Conservation (phyloP, 495 filamentous ascomycete genomes). For the Terfezia claveryi region DNA sequence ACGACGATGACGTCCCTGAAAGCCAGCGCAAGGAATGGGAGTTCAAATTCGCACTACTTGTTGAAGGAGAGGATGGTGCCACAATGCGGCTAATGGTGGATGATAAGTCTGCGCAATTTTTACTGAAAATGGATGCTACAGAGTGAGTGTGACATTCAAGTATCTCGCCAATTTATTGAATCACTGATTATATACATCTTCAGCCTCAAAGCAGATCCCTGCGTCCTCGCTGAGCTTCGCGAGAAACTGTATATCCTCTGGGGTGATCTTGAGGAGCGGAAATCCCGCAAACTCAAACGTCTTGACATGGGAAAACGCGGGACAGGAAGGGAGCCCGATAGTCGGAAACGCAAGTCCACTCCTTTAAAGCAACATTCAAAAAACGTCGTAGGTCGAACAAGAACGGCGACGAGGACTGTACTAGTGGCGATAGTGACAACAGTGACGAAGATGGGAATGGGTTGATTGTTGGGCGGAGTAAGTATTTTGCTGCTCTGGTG, state of each 20-base stretch:
- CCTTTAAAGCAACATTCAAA: neutral
- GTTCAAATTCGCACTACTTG: slow-evolving; percentile 55
- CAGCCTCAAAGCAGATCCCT: slow-evolving; percentile 33
- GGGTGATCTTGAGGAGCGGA: slow-evolving; percentile 63
- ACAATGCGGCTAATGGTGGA: slow-evolving; percentile 44
- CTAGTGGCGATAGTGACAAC: slow-evolving; percentile 2
- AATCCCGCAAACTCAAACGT: slow-evolving; percentile 15
- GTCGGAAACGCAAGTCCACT: slow-evolving; percentile 1
- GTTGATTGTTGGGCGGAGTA: slow-evolving; percentile 1
- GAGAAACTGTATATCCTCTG: slow-evolving; percentile 63
- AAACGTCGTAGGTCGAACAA: slow-evolving; percentile 4
- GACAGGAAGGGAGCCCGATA: neutral
- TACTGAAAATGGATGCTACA: slow-evolving; percentile 43
- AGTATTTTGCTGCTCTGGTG: slow-evolving; percentile 23
- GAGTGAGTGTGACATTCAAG: slow-evolving; percentile 29
- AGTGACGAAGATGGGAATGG: slow-evolving; percentile 9
- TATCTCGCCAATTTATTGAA: slow-evolving; percentile 1
- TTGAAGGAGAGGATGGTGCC: slow-evolving; percentile 31
- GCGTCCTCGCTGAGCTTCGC: slow-evolving; percentile 29
- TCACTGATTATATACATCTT: neutral
- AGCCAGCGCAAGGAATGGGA: slow-evolving; percentile 33
- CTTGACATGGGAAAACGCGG: neutral
- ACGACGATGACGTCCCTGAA: slow-evolving; percentile 3
- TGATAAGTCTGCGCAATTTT: slow-evolving; percentile 37
- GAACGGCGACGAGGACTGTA: slow-evolving; percentile 7